A percentile compares a stretch with the other conserved stretches of the same genome.
Evolutionary conservation across 2,329 filamentous ascomycete species (phyloP).

Genomic region (Nectriaceae sp.): DNA sequence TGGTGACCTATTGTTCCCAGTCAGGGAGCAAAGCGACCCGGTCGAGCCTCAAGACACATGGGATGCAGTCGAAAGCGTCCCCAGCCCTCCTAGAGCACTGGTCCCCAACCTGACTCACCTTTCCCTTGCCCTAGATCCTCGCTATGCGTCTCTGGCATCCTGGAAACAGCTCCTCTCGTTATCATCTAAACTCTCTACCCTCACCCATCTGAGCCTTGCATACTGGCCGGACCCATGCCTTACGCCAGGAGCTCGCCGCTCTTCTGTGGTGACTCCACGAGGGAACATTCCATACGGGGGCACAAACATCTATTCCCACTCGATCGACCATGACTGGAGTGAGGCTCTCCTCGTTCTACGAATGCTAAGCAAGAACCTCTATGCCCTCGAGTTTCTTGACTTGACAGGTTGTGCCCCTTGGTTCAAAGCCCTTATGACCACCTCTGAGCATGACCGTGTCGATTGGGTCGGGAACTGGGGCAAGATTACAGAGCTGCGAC

Average conservation of each 20-base stretch:
- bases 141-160: constrained; percentile 40
- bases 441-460: constrained; percentile 47
- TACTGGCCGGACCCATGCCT: constrained; percentile 63
- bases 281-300: constrained; percentile 54
- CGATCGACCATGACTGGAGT: constrained; percentile 59
- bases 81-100: constrained; percentile 39
- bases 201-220: constrained; percentile 63
- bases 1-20: constrained; percentile 51
- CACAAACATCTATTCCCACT: constrained; percentile 59
- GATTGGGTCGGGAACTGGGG: constrained; percentile 59
- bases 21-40: constrained; percentile 16
- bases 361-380: constrained; percentile 55
- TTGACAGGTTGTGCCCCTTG: constrained; percentile 61
- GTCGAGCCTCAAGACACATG: constrained; percentile 52
- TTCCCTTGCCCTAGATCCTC: constrained; percentile 54
- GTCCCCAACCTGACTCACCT: constrained; percentile 62
- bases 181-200: constrained; percentile 50
- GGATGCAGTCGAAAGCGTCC: constrained; percentile 44
- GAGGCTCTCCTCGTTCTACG: constrained; percentile 59
- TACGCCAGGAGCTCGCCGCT: constrained; percentile 54
- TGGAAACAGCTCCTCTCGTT: constrained; percentile 61
- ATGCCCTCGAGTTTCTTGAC: constrained; percentile 62
- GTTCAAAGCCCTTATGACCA: constrained; percentile 49
- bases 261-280: constrained; percentile 47
- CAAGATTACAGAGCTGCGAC: constrained; percentile 48